Evolutionary conservation across 768 basidiomycete genomes (phyloP), one percentile per base, ranked within the genome.

Genomic region (Neoboletus subvelutipes): DNA sequence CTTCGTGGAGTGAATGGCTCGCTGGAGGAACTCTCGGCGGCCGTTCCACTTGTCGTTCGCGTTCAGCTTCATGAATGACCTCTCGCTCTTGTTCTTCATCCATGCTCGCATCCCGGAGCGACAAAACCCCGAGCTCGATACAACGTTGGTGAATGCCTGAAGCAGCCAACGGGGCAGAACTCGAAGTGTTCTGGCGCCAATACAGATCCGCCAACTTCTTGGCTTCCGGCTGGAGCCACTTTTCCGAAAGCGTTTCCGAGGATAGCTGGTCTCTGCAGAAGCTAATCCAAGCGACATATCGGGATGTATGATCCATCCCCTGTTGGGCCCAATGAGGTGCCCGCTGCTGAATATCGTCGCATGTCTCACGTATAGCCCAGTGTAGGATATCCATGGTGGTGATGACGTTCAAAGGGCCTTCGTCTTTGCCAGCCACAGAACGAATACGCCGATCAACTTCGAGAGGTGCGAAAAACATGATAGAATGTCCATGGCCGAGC

Each of bases 51-150:
- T 28, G 28, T 28, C 28, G 28, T 28, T 28, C 80, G 7, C 61
- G 65, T 59, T 81, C 79, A 5, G 73, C 66, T 61, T 83, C 81
- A 24, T 78, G 77, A 3, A 63, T 57, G 9, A 83, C 66, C 54
- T 83, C 80, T 26, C 80, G 67, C 52, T 83, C 82, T 56, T 82
- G 81, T 56, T 82, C 81, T 59, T 82, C 79, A 29, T 75, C 75
- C 64, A 78, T 63, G 36, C 53, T 61, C 29, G 56, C 59, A 39
- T 68, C 62, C 1, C 59, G 61, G 0, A 57, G 40, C 4, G 57
- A 53, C 12, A 36, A 31, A 29, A 69, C 20, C 1, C 66, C 68
- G 33, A 68, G 68, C 8, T 54, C 62, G 81, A 28, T 28, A 5
- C 28, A 28, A 28, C 28, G 28, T 28, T 28, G 28, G 28, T 5